Conservation (phyloP, 306 rosid species). For the Rosa lucieae region DNA sequence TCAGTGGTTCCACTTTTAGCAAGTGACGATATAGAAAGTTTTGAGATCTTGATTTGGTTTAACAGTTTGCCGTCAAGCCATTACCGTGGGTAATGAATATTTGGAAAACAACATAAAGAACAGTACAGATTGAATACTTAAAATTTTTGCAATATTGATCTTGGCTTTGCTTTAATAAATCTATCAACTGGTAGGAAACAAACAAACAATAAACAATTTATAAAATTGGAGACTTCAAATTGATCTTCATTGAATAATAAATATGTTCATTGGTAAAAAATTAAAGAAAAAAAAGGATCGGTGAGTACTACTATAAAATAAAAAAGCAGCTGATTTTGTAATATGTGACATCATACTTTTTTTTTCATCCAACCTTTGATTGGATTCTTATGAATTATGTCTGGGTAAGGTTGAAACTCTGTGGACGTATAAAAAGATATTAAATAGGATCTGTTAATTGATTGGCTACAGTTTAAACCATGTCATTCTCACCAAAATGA, state of each 20-base stretch:
- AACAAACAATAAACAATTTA: background rate
- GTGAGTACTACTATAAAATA: background rate
- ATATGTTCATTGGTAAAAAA: background rate
- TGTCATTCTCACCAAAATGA: background rate
- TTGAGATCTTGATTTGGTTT: background rate
- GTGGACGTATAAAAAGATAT: background rate
- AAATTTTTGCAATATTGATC: background rate
- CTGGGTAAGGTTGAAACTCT: background rate
- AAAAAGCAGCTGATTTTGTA: background rate
- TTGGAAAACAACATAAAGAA: background rate
- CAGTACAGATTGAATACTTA: background rate
- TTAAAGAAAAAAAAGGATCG: background rate
- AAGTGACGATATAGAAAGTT: background rate
- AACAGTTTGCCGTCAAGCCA: background rate
- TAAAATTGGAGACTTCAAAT: background rate
- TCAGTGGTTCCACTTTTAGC: background rate
- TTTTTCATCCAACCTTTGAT: background rate
- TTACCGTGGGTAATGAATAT: background rate
- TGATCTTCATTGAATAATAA: background rate
- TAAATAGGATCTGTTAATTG: background rate
- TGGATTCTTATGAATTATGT: background rate
- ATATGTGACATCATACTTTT: background rate
- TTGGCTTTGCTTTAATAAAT: background rate
- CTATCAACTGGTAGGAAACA: background rate
- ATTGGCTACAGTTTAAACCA: background rate